phyloP scores from a whole-genome alignment of 495 filamentous ascomycete species.

The Aspergillus sparsus region DNA sequence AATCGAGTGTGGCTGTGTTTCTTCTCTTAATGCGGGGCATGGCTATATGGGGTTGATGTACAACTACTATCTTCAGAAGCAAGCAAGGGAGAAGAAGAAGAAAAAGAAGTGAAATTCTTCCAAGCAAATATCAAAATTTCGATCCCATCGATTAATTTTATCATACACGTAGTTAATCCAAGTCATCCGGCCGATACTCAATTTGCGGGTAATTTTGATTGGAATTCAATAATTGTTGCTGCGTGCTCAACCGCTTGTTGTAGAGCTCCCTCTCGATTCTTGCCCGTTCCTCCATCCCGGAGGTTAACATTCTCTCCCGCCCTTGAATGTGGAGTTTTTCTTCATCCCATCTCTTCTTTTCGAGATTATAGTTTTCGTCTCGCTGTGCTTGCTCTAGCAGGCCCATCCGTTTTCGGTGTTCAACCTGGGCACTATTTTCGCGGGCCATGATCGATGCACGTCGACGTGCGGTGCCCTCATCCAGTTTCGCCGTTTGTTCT shows the following conservation, averaged over 20 bases:
- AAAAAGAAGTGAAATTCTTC: too few relatives aligned
- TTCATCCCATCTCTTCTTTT: conserved; percentile 9
- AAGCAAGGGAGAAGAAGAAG: too few relatives aligned
- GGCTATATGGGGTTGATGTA: too few relatives aligned
- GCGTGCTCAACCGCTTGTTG: conserved; percentile 10
- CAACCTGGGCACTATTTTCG: conserved; percentile 13
- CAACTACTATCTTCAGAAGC: too few relatives aligned
- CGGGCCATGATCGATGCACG: conserved; percentile 12
- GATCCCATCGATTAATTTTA: too few relatives aligned
- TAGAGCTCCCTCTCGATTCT: conserved; percentile 16
- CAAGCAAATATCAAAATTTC: too few relatives aligned
- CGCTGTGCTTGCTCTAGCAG: conserved; percentile 14
- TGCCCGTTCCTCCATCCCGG: conserved; percentile 13
- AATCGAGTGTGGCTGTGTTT: too few relatives aligned
- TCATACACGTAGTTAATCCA: too few relatives aligned
- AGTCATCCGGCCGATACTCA: too few relatives aligned
- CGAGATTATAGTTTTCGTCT: conserved; percentile 5
- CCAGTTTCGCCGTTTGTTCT: conserved; percentile 8
- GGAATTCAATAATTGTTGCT: not conserved
- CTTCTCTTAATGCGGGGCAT: too few relatives aligned
- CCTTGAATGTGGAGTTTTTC: conserved; percentile 1
- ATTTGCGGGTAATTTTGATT: too few relatives aligned
- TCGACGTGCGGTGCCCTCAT: conserved; percentile 6
- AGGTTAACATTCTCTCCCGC: conserved; percentile 12
- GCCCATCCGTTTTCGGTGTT: conserved; percentile 7